phyloP scores from a whole-genome alignment of 257 asterid genomes.

The Voacanga thouarsii region DNA sequence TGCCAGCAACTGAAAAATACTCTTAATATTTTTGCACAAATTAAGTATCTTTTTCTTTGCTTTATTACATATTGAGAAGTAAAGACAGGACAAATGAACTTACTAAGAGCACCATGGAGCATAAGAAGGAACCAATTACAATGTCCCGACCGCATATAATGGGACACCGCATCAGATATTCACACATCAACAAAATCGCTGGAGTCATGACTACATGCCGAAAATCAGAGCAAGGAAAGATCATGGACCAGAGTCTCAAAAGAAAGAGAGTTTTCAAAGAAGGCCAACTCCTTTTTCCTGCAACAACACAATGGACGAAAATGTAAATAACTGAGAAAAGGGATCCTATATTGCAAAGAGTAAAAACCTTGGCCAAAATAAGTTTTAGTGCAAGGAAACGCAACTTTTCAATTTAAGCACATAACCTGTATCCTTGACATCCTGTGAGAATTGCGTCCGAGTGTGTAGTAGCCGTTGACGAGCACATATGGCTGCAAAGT shows the following conservation, averaged over 20 bases:
- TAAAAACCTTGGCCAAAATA: not conserved
- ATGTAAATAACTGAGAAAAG: not conserved
- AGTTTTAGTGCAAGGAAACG: not conserved
- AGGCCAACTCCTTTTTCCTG: constrained; percentile 92
- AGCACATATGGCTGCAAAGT: constrained; percentile 97
- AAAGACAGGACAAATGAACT: constrained; percentile 28
- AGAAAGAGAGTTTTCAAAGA: constrained; percentile 77
- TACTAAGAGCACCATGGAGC: constrained; percentile 86
- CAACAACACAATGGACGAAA: constrained; percentile 6
- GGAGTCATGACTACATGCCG: constrained; percentile 96
- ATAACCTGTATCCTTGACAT: constrained; percentile 64
- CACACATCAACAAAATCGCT: constrained; percentile 69
- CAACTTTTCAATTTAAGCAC: not conserved
- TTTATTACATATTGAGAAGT: not conserved
- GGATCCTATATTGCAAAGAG: not conserved
- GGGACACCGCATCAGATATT: constrained; percentile 82
- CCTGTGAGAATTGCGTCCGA: constrained; percentile 65
- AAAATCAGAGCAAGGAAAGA: constrained; percentile 94
- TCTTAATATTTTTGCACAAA: not conserved
- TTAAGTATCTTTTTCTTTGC: not conserved
- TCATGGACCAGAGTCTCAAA: constrained; percentile 86
- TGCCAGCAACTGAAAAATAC: not conserved
- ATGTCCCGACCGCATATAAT: constrained; percentile 68
- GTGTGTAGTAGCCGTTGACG: constrained; percentile 70
- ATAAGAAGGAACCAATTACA: constrained; percentile 81